Evolutionary conservation across 2,329 filamentous ascomycete genomes (phyloP).

Genomic region (Xylariales sp.): DNA sequence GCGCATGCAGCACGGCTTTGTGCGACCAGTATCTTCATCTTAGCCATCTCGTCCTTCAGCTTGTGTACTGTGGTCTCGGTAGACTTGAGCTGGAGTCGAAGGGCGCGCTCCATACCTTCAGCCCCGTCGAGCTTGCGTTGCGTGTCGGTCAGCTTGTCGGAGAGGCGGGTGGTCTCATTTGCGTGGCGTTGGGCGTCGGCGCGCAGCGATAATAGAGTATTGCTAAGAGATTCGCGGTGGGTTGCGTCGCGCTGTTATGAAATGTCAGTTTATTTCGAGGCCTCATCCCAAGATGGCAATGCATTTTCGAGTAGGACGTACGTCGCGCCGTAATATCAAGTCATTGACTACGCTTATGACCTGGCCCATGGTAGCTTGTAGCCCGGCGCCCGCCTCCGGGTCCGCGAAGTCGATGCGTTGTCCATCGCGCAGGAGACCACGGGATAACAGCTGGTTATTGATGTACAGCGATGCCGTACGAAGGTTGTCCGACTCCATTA

Average conservation of each 20-base stretch:
- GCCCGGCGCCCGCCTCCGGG: constrained; percentile 59
- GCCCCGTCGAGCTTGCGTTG: constrained; percentile 51
- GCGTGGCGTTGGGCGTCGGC: constrained; percentile 70
- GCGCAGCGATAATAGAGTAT: constrained; percentile 70
- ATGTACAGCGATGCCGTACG: constrained; percentile 66
- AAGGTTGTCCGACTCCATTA: constrained; percentile 55
- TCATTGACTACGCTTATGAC: constrained; percentile 95
- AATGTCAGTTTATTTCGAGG: not conserved
- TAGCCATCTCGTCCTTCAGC: constrained; percentile 79
- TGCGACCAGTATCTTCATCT: constrained; percentile 72
- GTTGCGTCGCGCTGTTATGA: constrained; percentile 74
- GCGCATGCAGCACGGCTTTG: constrained; percentile 84
- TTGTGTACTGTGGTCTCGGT: constrained; percentile 70
- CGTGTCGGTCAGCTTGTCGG: constrained; percentile 49
- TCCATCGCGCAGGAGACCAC: constrained; percentile 62
- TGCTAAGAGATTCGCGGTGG: constrained; percentile 77
- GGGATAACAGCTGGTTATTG: constrained; percentile 65
- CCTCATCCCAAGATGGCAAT: not conserved
- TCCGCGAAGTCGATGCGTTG: constrained; percentile 78
- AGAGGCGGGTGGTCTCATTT: constrained; percentile 58
- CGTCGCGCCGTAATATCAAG: constrained; percentile 82
- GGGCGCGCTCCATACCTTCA: constrained; percentile 66
- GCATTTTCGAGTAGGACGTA: constrained; percentile 36
- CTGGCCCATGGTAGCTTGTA: constrained; percentile 66
- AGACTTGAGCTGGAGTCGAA: constrained; percentile 64